Percentiles rank a stretch among this genome's conserved stretches.
These are phyloP conservation scores for Mycena latifolia DNA, from an alignment of 768 basidiomycete species.

Conservation along the genomic window DNA sequence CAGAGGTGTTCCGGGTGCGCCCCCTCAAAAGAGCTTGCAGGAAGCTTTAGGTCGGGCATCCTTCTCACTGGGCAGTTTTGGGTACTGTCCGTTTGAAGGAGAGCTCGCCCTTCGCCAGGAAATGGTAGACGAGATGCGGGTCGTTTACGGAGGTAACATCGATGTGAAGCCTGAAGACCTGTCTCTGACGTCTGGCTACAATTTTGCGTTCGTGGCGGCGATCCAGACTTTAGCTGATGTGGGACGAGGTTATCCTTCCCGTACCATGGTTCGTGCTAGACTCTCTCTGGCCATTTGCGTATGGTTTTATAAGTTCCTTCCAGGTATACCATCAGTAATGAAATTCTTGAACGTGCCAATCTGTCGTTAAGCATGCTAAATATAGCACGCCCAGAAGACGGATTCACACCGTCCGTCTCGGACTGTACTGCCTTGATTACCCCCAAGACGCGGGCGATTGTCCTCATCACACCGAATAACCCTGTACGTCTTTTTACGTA, in stretches of 20 bases:
- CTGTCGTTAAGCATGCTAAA: constrained; percentile 71
- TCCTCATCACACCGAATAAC: constrained; percentile 84
- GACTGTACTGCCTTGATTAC: constrained; percentile 67
- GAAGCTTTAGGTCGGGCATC: constrained; percentile 60
- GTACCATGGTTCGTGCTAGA: constrained; percentile 68
- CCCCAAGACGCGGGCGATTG: constrained; percentile 72
- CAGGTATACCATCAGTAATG: constrained; percentile 75
- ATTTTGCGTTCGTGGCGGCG: constrained; percentile 75
- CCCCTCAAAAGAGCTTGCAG: constrained; percentile 68
- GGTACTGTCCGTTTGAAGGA: constrained; percentile 73
- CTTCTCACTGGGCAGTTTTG: constrained; percentile 56
- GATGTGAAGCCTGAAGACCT: constrained; percentile 69
- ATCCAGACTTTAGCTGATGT: constrained; percentile 75
- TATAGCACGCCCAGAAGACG: constrained; percentile 63
- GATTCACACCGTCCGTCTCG: constrained; percentile 71
- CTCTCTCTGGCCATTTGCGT: constrained; percentile 4
- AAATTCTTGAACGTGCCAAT: neutral
- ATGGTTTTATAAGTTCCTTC: neutral
- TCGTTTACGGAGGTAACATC: constrained; percentile 62
- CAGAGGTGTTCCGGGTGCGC: constrained; percentile 77
- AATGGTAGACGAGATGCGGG: constrained; percentile 71
- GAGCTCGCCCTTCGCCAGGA: constrained; percentile 64
- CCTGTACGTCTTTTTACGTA: constrained; percentile 57
- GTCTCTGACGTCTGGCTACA: constrained; percentile 79
- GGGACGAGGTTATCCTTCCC: constrained; percentile 80